Base-by-base conservation (phyloP, 768 basidiomycete genomes). In the Vishniacozyma victoriae region DNA sequence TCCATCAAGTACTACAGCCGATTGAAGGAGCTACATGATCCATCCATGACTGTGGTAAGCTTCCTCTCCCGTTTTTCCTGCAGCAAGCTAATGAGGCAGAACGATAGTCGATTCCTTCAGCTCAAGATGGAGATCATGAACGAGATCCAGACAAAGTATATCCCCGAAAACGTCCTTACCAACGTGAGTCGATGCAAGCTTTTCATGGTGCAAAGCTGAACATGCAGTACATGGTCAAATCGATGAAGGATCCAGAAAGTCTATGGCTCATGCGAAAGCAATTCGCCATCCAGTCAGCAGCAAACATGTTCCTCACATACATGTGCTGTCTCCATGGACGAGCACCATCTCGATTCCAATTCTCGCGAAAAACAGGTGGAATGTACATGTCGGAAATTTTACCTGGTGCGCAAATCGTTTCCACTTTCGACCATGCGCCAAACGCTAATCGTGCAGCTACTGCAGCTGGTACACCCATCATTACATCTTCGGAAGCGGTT, bases 241-340 rank as follows among this genome's bases (percentile, higher is more conserved):
- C 85, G 19, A 93, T 96, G 87, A 75, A 78, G 38, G 79, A 79
- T 2, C 82, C 92, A 4, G 80, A 81, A 48, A 87, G 91, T 60
- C 78, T 97, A 3, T 99, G 93, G 93, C 79, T 87, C 51, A 90
- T 97, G 82, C 82, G 95, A 51, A 97, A 95, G 74, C 92, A 96
- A 73, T 95, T 97, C 72, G 84, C 92, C 7, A 71, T 85, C 33
- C 92, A 97, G 66, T 76, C 90, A 29, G 89, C 95, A 5, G 79
- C 86, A 1, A 82, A 81, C 35, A 85, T 87, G 61, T 97, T 96
- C 78, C 84, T 93, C 81, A 91, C 90, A 14, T 93, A 85, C 66
- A 76, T 86, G 23, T 80, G 95, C 59, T 85, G 81, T 57, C 77
- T 96, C 25, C 84, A 85, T 22, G 86, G 85, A 64, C 82, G 93